Evolutionary conservation across 495 filamentous ascomycete species (phyloP), one percentile per base, ranked within the genome.

Genomic region (Friedmanniomyces simplex): DNA sequence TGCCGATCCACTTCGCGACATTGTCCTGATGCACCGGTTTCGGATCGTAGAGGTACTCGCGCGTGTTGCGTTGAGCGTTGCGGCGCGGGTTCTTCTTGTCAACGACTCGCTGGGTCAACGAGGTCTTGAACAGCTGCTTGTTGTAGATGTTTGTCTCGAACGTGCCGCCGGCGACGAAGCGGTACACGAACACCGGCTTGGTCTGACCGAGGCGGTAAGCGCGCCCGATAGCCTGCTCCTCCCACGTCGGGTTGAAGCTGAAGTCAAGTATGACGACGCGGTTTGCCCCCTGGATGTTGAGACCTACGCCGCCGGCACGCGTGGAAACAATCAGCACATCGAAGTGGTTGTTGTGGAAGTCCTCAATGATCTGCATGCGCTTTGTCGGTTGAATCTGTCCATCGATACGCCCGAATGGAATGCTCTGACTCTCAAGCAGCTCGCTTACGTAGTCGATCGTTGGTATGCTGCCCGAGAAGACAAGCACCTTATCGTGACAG

Each of bases 321-420:
- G 94, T 99, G 0, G 91, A 96, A 0, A 99, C 77, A 14, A 97
- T 72, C 70, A 97, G 95, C 0, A 84, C 87, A 65, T 96, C 95
- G 16, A 88, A 74, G 0, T 80, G 72, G 1, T 89, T 95, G 34
- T 85, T 74, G 0, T 97, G 96, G 73, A 87, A 97, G 4, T 81
- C 77, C 69, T 99, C 93, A 43, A 99, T 96, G 8, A 85, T 79
- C 64, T 85, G 86, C 64, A 96, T 91, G 67, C 95, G 97, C 66
- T 96, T 80, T 28, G 90, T 70, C 12, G 84, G 82, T 1, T 76
- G 77, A 58, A 91, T 79, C 2, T 55, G 80, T 16, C 94, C 94
- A 71, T 99, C 94, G 1, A 99, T 79, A 12, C 91, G 86, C 54
- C 84, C 78, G 66, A 85, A 85, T 7, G 65, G 67, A 50, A 95